phyloP scores from a whole-genome alignment of 495 filamentous ascomycete genomes.

The Neurospora tetrasperma region DNA sequence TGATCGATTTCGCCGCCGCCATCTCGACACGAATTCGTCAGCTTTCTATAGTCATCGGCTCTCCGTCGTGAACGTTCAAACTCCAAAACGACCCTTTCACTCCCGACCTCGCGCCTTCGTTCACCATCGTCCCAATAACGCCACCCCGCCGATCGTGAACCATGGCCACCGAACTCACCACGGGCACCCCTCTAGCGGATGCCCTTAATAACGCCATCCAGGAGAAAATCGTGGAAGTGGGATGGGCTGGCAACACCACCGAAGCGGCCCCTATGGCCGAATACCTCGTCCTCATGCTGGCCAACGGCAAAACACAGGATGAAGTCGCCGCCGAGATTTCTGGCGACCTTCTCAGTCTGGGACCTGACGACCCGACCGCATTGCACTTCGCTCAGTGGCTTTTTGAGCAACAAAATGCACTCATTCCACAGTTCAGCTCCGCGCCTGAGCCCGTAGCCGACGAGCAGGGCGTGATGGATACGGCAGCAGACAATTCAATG shows the following conservation, averaged over 20 bases:
- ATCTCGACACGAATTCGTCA: not conserved
- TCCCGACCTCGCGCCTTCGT: not conserved
- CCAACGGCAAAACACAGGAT: conserved; percentile 82
- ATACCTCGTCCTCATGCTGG: conserved; percentile 94
- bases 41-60: not conserved
- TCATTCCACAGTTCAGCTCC: conserved; percentile 52
- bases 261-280: conserved; percentile 83
- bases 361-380: conserved; percentile 71
- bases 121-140: not conserved
- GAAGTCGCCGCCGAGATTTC: conserved; percentile 84
- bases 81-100: not conserved
- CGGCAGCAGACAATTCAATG: conserved; percentile 17
- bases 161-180: conserved; percentile 65
- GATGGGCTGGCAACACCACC: conserved; percentile 71
- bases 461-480: conserved; percentile 7
- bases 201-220: conserved; percentile 71
- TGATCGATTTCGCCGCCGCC: not conserved
- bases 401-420: conserved; percentile 65
- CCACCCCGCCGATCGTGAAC: conserved; percentile 7
- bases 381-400: conserved; percentile 83
- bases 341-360: conserved; percentile 75
- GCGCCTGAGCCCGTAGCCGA: conserved; percentile 23
- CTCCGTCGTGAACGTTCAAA: not conserved
- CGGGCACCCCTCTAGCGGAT: conserved; percentile 70
- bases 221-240: conserved; percentile 89